Evolutionary conservation across 805 yeast genomes (phyloP).

Genomic region (Candida corydali): DNA sequence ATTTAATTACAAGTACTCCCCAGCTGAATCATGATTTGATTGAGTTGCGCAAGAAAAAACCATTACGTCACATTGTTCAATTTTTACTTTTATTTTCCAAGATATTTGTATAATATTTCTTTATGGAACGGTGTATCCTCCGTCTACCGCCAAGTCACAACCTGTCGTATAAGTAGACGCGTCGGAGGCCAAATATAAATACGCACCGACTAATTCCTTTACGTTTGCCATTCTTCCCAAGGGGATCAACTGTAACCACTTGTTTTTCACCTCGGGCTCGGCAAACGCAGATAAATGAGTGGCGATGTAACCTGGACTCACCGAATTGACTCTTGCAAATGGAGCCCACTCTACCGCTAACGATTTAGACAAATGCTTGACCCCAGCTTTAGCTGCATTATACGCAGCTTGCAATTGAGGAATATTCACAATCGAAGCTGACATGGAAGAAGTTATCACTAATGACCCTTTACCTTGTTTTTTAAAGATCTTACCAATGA

Average conservation of each 20-base stretch:
- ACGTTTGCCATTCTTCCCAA: slow-evolving; percentile 42
- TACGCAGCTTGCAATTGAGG: slow-evolving; percentile 61
- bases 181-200: slow-evolving; percentile 44
- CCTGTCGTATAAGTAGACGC: slow-evolving; percentile 44
- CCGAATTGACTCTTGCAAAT: slow-evolving; percentile 33
- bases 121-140: slow-evolving; percentile 35
- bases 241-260: slow-evolving; percentile 40
- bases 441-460: slow-evolving; percentile 83
- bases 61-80: no score
- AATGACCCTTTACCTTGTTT: slow-evolving; percentile 73
- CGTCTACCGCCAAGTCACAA: slow-evolving; percentile 42
- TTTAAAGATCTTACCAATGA: slow-evolving; percentile 68
- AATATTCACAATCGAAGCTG: slow-evolving; percentile 82
- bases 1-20: no score
- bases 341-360: slow-evolving; percentile 43
- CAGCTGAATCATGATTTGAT: no score
- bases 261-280: slow-evolving; percentile 25
- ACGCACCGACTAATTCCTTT: slow-evolving; percentile 43
- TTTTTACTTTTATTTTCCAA: no score
- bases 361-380: slow-evolving; percentile 32
- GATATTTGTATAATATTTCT: no score
- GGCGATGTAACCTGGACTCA: slow-evolving; percentile 32
- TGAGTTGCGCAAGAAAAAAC: no score
- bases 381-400: slow-evolving; percentile 40
- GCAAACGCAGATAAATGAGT: slow-evolving; percentile 39